Base-by-base conservation (phyloP, 257 asterid species). In the Solanum rostratum region DNA sequence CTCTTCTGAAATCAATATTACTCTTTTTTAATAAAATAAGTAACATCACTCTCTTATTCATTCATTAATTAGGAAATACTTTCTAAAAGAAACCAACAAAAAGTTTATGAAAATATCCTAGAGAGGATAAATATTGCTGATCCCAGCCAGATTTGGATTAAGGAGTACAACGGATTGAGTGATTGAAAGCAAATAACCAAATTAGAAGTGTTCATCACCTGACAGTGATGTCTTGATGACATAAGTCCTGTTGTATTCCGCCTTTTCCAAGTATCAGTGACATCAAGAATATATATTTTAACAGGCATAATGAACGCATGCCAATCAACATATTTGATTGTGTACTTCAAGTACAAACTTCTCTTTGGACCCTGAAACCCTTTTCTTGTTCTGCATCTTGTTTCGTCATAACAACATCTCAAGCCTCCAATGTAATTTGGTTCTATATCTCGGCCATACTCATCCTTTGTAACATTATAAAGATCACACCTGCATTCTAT, bases 401-500 rank as follows among this genome's bases (percentile, higher is more conserved):
- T 88, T 86, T 63, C 88, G 82, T 94, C 97, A 85, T 93, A 79
- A 86, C 99, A 94, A 85, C 99, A 95, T 70, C 80, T 84, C 89
- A 95, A 69, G 54, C 99, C 99, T 30, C 98, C 98, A 3, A 39
- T 11, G 87, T 95, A 95, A 45, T 80, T 79, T 24, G 76, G 78
- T 29, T 80, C 88, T 85, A 89, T 62, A 43, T 18, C 78, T 53
- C 11, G 41, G 82, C 88, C 93, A 84, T 85, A n/a, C 78, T 80
- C 87, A 73, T 89, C 93, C 62, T 66, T 55, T 2, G 96, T 94
- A 9, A 86, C 86, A 81, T 96, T 93, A 87, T 94, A 96, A 22
- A 96, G 89, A 87, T 91, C 94, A 79, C 98, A 92, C 86, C 90
- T 87, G 83, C 98, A 95, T 85, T 95, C 99, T 3, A 91, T 92